These are phyloP conservation scores for Vitis labrusca DNA, from an alignment of 164 flowering plant genomes.

Conservation along the genomic window DNA sequence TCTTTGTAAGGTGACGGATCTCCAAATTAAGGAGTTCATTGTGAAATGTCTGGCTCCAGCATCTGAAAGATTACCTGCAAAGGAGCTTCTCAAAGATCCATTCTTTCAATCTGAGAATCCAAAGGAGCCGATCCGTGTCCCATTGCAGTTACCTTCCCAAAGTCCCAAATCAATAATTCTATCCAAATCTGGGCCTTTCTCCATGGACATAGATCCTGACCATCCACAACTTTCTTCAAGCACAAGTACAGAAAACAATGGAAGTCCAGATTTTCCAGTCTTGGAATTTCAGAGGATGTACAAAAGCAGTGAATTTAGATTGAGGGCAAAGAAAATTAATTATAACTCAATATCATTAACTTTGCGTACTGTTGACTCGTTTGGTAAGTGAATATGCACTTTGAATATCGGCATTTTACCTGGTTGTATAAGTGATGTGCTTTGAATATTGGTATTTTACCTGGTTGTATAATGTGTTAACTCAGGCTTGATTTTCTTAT, in stretches of 20 bases:
- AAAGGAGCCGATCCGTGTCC: conserved; percentile 35
- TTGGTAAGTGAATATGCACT: conserved; percentile 37
- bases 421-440: no score
- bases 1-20: conserved; percentile 39
- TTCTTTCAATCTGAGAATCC: conserved; percentile 35
- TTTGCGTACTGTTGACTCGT: conserved; percentile 54
- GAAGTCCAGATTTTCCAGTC: conserved; percentile 22
- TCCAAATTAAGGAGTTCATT: conserved; percentile 42
- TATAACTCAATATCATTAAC: conserved; percentile 62
- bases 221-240: conserved; percentile 30
- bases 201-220: conserved; percentile 71
- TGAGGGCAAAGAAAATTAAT: conserved; percentile 60
- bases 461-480: neutral
- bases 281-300: conserved; percentile 57
- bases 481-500: neutral
- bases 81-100: conserved; percentile 39
- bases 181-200: conserved; percentile 29
- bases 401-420: neutral
- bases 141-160: conserved; percentile 23
- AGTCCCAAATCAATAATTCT: conserved; percentile 11
- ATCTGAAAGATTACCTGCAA: conserved; percentile 44
- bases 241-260: conserved; percentile 23
- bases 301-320: conserved; percentile 53
- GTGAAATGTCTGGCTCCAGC: conserved; percentile 53
- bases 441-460: neutral